Evolutionary conservation across 805 yeast genomes (phyloP).

Genomic region (Grigorovia transvaalensis): DNA sequence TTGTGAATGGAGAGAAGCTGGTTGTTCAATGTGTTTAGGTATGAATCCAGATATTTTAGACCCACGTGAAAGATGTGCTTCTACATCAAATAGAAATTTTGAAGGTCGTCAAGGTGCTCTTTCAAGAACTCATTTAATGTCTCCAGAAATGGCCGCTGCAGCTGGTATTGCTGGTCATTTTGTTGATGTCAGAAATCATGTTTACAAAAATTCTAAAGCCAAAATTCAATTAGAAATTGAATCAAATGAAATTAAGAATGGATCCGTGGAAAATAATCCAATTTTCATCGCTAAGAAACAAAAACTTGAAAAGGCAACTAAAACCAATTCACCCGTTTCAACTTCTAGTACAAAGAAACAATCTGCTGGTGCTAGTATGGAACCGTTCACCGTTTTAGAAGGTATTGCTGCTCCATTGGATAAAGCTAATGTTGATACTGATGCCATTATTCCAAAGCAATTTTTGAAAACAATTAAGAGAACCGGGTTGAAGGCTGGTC

Average conservation of each 20-base stretch:
- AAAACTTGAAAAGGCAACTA: slow-evolving; percentile 46
- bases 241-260: slow-evolving; percentile 33
- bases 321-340: slow-evolving; percentile 40
- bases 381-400: slow-evolving; percentile 63
- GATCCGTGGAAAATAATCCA: slow-evolving; percentile 1
- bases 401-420: slow-evolving; percentile 92
- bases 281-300: slow-evolving; percentile 32
- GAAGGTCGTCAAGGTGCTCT: slow-evolving; percentile 98
- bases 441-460: slow-evolving; percentile 97
- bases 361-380: slow-evolving; percentile 46
- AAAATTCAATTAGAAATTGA: slow-evolving; percentile 44
- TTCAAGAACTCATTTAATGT: slow-evolving; percentile 94
- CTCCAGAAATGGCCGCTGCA: slow-evolving; percentile 99
- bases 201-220: slow-evolving; percentile 47
- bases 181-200: slow-evolving; percentile 78
- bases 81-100: slow-evolving; percentile 98
- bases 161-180: slow-evolving; percentile 90
- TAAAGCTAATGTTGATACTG: slow-evolving; percentile 94
- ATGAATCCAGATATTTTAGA: slow-evolving; percentile 96
- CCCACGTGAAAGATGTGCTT: slow-evolving; percentile 96
- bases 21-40: slow-evolving; percentile 98
- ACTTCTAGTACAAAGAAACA: slow-evolving; percentile 38
- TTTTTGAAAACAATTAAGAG: slow-evolving; percentile 95
- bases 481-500: slow-evolving; percentile 82
- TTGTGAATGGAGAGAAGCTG: slow-evolving; percentile 98